Base-by-base conservation (phyloP, 441 rosid species). In the Gossypium lobatum region DNA sequence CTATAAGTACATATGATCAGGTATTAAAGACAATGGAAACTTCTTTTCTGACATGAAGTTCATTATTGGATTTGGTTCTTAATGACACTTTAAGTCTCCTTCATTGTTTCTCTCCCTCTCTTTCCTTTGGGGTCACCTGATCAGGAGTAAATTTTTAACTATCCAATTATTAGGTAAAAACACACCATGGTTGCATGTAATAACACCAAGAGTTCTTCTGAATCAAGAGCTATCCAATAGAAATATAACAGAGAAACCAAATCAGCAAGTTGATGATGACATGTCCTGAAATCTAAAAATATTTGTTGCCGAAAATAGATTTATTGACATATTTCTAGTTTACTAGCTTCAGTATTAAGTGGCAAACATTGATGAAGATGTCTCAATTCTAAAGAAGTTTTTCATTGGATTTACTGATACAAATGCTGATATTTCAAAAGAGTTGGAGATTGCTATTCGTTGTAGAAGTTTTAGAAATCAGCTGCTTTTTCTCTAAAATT, bases 1-100 rank as follows among this genome's bases (percentile, higher is more conserved):
- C 96, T 54, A 72, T 80, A 45, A 71, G 79, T 80, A 80, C 86
- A 55, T 91, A 93, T 71, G 95, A 93, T 84, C 98, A 90, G 97
- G 98, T 93, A 90, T 77, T 75, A 31, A 28, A 71, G 26, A 1
- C 55, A 52, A 8, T 45, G 52, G 31, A 48, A 64, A 7, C 28
- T 37, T 52, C 58, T 55, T 61, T 54, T 59, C 31, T 26, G 46
- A 7, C 25, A 50, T 52, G 62, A 53, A 52, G 61, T 53, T 54
- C 28, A 68, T 52, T 28, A 28, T 10, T 58, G 28, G 11, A 21
- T 77, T 66, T 53, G 61, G 28, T 14, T 34, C 70, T 16, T 26
- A 70, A 2, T 53, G 50, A 11, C 73, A 54, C 26, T 31, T 53
- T 53, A 48, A 28, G 3, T 53, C 58, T 17, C 58, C 23, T 53